A percentile compares a stretch with the other conserved stretches of the same genome.
Conservation (phyloP, 257 asterid species). For the Petunia axillaris region DNA sequence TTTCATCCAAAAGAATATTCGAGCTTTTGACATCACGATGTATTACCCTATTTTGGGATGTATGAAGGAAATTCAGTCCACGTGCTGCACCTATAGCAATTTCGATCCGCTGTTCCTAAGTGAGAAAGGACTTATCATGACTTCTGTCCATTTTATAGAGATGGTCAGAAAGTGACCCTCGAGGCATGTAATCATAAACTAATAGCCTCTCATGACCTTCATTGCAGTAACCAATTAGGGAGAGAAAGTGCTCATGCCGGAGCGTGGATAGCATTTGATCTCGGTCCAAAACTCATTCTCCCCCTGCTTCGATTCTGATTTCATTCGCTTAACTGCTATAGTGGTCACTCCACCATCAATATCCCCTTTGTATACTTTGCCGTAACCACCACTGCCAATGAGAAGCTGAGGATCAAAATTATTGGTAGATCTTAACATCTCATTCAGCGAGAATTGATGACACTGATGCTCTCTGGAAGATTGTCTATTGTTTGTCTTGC, state of each 20-base stretch:
- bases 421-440: constrained; percentile 54
- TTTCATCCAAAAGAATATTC: constrained; percentile 68
- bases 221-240: constrained; percentile 34
- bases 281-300: constrained; percentile 37
- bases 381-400: constrained; percentile 74
- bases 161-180: constrained; percentile 35
- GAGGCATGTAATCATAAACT: constrained; percentile 29
- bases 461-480: constrained; percentile 37
- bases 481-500: constrained; percentile 34
- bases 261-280: constrained; percentile 31
- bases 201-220: constrained; percentile 27
- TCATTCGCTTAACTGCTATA: constrained; percentile 35
- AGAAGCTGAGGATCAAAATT: constrained; percentile 43
- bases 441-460: constrained; percentile 59
- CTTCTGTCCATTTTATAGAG: constrained; percentile 36
- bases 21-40: constrained; percentile 80
- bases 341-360: constrained; percentile 46
- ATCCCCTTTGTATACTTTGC: constrained; percentile 62
- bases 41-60: constrained; percentile 55
- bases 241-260: constrained; percentile 32
- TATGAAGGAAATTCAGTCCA: constrained; percentile 72
- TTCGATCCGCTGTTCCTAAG: constrained; percentile 68
- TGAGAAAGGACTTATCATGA: constrained; percentile 45
- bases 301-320: constrained; percentile 29
- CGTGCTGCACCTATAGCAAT: constrained; percentile 68